Evolutionary conservation across 345 rosid species (phyloP).

Genomic region (Geranium brycei): DNA sequence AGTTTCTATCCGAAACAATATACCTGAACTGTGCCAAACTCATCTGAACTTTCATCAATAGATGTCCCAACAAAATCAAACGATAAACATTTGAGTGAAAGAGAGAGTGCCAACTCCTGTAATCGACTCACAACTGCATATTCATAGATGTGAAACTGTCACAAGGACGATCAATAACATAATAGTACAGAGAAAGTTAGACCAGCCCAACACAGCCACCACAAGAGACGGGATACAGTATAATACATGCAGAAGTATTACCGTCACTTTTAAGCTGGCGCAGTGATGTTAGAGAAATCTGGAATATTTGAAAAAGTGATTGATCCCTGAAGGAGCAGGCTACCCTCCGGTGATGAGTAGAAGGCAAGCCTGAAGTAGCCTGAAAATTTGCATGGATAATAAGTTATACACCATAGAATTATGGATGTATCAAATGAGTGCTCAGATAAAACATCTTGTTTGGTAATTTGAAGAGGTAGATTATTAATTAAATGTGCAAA

Average conservation of each 20-base stretch:
- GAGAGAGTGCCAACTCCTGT: constrained; percentile 95
- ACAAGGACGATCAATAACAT: constrained; percentile 5
- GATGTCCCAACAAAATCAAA: constrained; percentile 98
- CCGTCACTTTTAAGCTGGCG: constrained; percentile 87
- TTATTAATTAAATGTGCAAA: too few species aligned
- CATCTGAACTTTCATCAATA: constrained; percentile 95
- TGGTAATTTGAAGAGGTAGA: too few species aligned
- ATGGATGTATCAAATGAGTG: not conserved
- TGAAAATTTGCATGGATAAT: constrained; percentile 20
- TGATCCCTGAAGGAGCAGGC: constrained; percentile 93
- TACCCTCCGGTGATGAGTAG: constrained; percentile 83
- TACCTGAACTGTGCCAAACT: constrained; percentile 99
- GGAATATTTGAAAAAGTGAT: constrained; percentile 82
- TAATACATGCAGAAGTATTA: constrained; percentile 15
- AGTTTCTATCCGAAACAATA: constrained; percentile 1
- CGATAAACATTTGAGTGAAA: constrained; percentile 83
- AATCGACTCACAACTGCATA: constrained; percentile 52
- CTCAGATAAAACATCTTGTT: too few species aligned
- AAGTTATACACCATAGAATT: not conserved
- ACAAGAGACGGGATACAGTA: not conserved
- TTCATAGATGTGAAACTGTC: constrained; percentile 12
- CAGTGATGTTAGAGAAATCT: constrained; percentile 80
- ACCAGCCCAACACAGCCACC: not conserved
- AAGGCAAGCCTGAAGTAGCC: constrained; percentile 69
- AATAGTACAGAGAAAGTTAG: not conserved